A percentile compares a stretch with the other conserved stretches of the same genome.
Evolutionary conservation across 2,329 filamentous ascomycete species (phyloP).

Genomic region (Aspergillus alliaceus): DNA sequence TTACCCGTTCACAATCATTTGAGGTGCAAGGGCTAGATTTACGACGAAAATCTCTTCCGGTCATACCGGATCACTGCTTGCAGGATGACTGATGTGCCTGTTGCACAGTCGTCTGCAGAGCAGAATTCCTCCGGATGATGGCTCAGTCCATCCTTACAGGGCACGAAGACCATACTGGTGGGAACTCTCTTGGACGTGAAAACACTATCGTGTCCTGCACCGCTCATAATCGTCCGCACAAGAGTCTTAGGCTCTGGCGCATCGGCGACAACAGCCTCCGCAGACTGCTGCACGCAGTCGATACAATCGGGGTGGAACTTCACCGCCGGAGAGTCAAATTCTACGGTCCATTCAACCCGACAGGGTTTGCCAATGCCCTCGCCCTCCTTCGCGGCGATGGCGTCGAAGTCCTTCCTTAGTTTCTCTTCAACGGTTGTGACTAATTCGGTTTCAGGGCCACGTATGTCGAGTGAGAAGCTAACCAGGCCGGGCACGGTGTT

Average conservation of each 20-base stretch:
- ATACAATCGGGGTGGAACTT: constrained; percentile 70
- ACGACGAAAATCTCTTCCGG: constrained; percentile 40
- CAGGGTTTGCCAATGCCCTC: constrained; percentile 54
- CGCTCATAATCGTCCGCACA: constrained; percentile 57
- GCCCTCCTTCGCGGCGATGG: constrained; percentile 59
- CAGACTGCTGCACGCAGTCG: constrained; percentile 61
- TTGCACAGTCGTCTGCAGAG: constrained; percentile 58
- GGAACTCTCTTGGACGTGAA: constrained; percentile 60
- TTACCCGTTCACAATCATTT: not conserved
- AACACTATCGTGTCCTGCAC: constrained; percentile 67
- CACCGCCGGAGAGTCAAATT: constrained; percentile 61
- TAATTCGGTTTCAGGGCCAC: constrained; percentile 57
- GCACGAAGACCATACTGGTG: constrained; percentile 68
- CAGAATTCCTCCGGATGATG: constrained; percentile 66
- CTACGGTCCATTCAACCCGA: constrained; percentile 58
- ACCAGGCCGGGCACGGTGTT: constrained; percentile 73
- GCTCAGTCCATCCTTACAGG: constrained; percentile 62
- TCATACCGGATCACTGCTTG: constrained; percentile 38
- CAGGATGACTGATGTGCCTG: constrained; percentile 49
- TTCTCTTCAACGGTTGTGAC: constrained; percentile 59
- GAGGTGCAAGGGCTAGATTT: not conserved
- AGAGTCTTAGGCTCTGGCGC: constrained; percentile 41
- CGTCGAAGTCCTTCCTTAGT: constrained; percentile 58
- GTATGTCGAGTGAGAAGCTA: constrained; percentile 67
- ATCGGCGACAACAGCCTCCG: constrained; percentile 57